Conservation (phyloP, 176 grass and related monocot species). For the Cenchrus americanus region DNA sequence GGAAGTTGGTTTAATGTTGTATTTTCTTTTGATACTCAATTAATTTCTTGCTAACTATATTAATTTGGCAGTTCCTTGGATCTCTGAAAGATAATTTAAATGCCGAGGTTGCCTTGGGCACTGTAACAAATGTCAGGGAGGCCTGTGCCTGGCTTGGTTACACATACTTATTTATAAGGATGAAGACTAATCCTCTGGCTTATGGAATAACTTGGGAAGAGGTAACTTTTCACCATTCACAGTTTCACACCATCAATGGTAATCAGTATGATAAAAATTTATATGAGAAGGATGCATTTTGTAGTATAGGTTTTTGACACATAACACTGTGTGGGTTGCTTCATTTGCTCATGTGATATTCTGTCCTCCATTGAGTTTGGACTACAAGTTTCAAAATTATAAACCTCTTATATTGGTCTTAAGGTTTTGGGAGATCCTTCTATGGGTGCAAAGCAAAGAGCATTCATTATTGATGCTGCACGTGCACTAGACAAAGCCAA, state of each 20-base stretch:
- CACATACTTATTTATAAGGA: conserved; percentile 98
- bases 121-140: conserved; percentile 96
- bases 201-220: conserved; percentile 99
- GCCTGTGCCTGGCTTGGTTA: conserved; percentile 99
- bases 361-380: conserved; percentile 23
- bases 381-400: conserved; percentile 21
- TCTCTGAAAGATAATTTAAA: conserved; percentile 99
- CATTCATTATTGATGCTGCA: conserved; percentile 90
- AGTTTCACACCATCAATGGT: conserved; percentile 10
- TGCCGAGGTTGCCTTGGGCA: conserved; percentile 95
- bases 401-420: conserved; percentile 9
- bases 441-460: conserved; percentile 76
- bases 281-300: conserved; percentile 20
- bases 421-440: conserved; percentile 89
- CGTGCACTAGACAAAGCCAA: conserved; percentile 93
- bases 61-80: conserved; percentile 70
- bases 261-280: conserved; percentile 23
- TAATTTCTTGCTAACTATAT: conserved; percentile 11
- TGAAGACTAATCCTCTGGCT: conserved; percentile 95
- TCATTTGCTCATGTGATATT: conserved; percentile 26
- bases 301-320: conserved; percentile 17
- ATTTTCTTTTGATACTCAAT: background rate
- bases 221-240: conserved; percentile 45
- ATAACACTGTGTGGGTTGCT: conserved; percentile 18
- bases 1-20: conserved; percentile 34